A percentile compares a stretch with the other conserved stretches of the same genome.
These are phyloP conservation scores for Brassica balearica DNA, from an alignment of 441 rosid genomes.

Conservation along the genomic window DNA sequence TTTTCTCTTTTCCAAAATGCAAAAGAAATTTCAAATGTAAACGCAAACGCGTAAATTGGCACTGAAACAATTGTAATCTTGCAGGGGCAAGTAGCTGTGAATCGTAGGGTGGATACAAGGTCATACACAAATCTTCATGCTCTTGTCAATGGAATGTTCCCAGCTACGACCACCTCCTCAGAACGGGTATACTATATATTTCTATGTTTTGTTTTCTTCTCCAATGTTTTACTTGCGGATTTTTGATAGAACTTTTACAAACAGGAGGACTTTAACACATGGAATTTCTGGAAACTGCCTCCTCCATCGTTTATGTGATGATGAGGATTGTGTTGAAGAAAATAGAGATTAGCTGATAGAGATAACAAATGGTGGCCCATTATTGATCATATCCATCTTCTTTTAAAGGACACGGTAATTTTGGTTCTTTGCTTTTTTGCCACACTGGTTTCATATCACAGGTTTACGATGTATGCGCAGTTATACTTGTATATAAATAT, in stretches of 20 bases:
- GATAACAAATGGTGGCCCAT: conserved; percentile 23
- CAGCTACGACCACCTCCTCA: conserved; percentile 56
- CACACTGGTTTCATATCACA: conserved; percentile 23
- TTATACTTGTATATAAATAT: conserved; percentile 34
- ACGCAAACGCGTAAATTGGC: neutral
- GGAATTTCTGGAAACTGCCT: conserved; percentile 97
- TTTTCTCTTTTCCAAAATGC: too few relatives aligned
- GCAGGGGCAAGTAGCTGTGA: conserved; percentile 94
- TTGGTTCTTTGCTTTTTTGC: conserved; percentile 2
- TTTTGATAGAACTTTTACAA: conserved; percentile 20
- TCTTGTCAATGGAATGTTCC: conserved; percentile 93
- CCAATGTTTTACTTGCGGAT: neutral
- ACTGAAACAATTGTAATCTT: neutral
- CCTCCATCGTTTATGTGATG: conserved; percentile 49
- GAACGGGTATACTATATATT: conserved; percentile 65
- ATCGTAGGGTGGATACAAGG: conserved; percentile 75
- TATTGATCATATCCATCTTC: neutral
- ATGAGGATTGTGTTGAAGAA: conserved; percentile 24
- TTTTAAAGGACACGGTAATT: neutral
- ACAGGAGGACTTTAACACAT: conserved; percentile 93
- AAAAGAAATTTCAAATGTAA: too few relatives aligned
- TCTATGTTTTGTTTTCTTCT: neutral
- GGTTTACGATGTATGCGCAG: conserved; percentile 31
- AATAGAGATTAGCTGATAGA: conserved; percentile 33
- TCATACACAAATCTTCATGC: conserved; percentile 82